Evolutionary conservation across 2,329 filamentous ascomycete species (phyloP), one percentile per base, ranked within the genome.

Genomic region (Cladophialophora carrionii): DNA sequence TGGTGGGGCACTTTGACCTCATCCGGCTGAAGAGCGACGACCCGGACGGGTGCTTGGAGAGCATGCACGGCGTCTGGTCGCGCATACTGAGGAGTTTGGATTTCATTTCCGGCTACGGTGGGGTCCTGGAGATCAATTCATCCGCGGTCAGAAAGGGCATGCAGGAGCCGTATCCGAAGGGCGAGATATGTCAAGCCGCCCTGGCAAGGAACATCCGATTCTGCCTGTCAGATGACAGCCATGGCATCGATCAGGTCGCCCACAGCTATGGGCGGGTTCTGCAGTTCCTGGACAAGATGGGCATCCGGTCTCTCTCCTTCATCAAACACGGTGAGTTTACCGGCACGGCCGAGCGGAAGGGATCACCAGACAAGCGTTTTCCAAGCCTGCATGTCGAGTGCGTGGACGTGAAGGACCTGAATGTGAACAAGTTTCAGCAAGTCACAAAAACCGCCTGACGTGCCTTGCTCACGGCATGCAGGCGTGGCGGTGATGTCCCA

Each of bases 1-100:
- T 99, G 12, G 89, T 99, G 3, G 95, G 93, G 0, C 95, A 99
- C 78, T 96, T 99, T 75, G 95, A 99, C 78, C 85, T 99, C 22
- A 89, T 98, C 61, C 83, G 94, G 12, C 79, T 99, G 68, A 83
- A 95, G 75, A 92, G 90, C 72, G 84, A 87, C 63, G 82, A 90
- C 22, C 88, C 90, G 0, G 85, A 84, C 56, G 77, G 84, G 46
- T 86, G 88, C 68, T 81, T 92, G 64, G 79, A 80, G 46, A 74
- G 74, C 66, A 87, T 86, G 82, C 73, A 76, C 1, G 77, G 80
- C 2, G 90, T 96, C 0, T 98, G 94, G 94, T 78, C 82, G 57
- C 86, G 82, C 73, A 84, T 96, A 34, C 70, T 85, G 71, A 83
- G 93, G 63, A 98, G 98, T 76, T 78, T 99, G 72, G 78, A 83